Evolutionary conservation across 164 flowering plant genomes (phyloP), one percentile per base, ranked within the genome.

Genomic region (Annona squamosa): DNA sequence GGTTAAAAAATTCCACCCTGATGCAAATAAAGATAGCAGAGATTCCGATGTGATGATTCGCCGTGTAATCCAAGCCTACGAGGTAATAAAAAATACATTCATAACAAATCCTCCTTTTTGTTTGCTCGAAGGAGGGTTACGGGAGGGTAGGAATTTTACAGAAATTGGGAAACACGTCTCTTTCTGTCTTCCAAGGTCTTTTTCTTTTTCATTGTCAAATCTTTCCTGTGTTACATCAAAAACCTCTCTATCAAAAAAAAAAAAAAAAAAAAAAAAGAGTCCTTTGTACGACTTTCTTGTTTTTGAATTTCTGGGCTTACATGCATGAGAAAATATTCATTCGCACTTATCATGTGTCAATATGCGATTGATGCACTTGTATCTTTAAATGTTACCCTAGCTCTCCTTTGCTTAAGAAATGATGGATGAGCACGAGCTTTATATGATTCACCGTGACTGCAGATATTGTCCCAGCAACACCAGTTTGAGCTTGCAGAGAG

Each of bases 1-100:
- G 98, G 98, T 93, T 19, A 93, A 91, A 85, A 84, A 89, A 77
- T 91, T 85, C 74, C 97, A 93, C 79, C 97, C 98, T 3, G 97
- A 93, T 82, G 87, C 91, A 48, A 86, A 75, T 52, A 84, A 83
- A 78, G 87, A 78, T 73, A 85, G 73, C 59, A 64, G 77, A 16
- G 81, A 77, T 70, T 89, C 92, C 12, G 89, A 91, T 77, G 4
- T 19, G 1, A 90, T 90, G 90, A 93, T 91, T 75, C 94, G 97
- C 9, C 91, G 81, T 16, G 89, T 93, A 47, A 89, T 93, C 79
- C 83, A 79, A 69, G 95, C 98, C 0, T 93, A 91, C 75, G 86
- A 90, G 98, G 98, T 93, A 73, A n/a, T 62, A 59, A 7, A 62
- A 66, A 66, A 0, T 52, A 52, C 13, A 13, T 16, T 3, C 9